Conservation (phyloP, 108 stramenopile genomes). For the Asterionellopsis glacialis region DNA sequence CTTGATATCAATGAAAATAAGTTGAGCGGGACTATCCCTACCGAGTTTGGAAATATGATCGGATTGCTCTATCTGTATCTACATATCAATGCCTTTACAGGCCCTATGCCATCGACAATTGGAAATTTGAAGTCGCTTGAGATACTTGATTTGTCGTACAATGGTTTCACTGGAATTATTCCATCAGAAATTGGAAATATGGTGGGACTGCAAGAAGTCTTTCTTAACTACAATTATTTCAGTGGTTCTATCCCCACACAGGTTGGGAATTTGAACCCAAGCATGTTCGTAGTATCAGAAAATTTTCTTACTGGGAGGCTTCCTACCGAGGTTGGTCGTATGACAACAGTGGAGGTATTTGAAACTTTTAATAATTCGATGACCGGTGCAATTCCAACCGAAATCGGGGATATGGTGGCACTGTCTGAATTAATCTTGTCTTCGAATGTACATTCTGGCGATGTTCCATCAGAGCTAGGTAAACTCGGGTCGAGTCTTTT, state of each 20-base stretch:
- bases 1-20: background rate
- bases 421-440: constrained; percentile 29
- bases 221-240: background rate
- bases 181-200: constrained; percentile 20
- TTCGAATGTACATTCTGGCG: constrained; percentile 28
- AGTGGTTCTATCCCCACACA: background rate
- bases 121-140: background rate
- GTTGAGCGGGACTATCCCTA: constrained; percentile 34
- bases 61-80: constrained; percentile 40
- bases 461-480: background rate
- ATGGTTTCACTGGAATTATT: constrained; percentile 28
- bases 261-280: background rate
- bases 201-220: constrained; percentile 7
- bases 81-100: constrained; percentile 35
- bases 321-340: constrained; percentile 37
- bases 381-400: constrained; percentile 33
- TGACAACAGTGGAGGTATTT: constrained; percentile 30
- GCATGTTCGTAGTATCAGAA: no score
- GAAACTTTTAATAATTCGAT: constrained; percentile 42
- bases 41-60: constrained; percentile 38
- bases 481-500: no score
- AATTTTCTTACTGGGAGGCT: constrained; percentile 50
- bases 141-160: background rate
- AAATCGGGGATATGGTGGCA: constrained; percentile 32
- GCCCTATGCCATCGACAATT: constrained; percentile 19